Conservation (phyloP, 768 basidiomycete species). For the Russula emetica region DNA sequence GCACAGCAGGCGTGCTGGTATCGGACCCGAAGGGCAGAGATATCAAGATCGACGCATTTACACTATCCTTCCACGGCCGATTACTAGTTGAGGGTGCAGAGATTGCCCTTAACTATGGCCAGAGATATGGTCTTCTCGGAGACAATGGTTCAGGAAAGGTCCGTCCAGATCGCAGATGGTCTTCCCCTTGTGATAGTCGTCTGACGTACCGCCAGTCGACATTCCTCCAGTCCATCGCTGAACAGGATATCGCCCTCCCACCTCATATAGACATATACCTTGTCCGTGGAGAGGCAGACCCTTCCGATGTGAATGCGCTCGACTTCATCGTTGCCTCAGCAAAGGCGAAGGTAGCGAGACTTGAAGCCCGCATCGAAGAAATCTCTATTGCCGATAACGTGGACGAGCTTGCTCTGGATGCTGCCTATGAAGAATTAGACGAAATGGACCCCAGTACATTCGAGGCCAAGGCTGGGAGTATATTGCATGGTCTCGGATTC, state of each 20-base stretch:
- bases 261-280: slow-evolving; percentile 97
- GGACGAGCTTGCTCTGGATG: slow-evolving; percentile 83
- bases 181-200: slow-evolving; percentile 13
- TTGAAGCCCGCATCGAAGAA: slow-evolving; percentile 93
- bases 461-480: slow-evolving; percentile 91
- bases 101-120: slow-evolving; percentile 82
- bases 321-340: slow-evolving; percentile 96
- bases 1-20: slow-evolving; percentile 85
- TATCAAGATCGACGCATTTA: slow-evolving; percentile 95
- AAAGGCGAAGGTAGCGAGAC: slow-evolving; percentile 84
- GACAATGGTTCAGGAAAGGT: slow-evolving; percentile 99
- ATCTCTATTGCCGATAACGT: slow-evolving; percentile 84
- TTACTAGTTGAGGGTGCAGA: slow-evolving; percentile 68
- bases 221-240: slow-evolving; percentile 91
- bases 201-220: slow-evolving; percentile 60
- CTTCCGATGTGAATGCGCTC: slow-evolving; percentile 90
- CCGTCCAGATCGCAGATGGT: slow-evolving; percentile 23
- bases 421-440: slow-evolving; percentile 92
- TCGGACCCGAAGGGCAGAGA: slow-evolving; percentile 92
- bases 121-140: slow-evolving; percentile 91
- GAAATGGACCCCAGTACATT: slow-evolving; percentile 95
- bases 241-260: slow-evolving; percentile 93
- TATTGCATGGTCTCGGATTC: slow-evolving; percentile 98
- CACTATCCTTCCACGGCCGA: slow-evolving; percentile 95
- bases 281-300: slow-evolving; percentile 93